Percentiles rank a stretch among this genome's conserved stretches.
Conservation (phyloP, 345 rosid genomes). For the Aquilaria sinensis region DNA sequence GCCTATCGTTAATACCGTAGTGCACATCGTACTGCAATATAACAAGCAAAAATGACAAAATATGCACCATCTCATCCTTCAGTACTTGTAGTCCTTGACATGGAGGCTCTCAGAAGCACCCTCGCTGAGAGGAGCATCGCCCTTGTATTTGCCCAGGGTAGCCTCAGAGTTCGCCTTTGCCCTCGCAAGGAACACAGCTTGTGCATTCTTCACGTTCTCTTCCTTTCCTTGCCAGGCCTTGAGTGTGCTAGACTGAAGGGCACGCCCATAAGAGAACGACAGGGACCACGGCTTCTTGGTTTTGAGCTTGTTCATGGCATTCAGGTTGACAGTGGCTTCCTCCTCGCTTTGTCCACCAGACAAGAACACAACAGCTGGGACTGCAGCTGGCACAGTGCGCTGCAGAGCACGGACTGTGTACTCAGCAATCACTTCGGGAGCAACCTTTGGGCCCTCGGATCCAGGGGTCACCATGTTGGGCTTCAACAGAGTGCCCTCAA, state of each 20-base stretch:
- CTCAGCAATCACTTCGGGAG: conserved; percentile 77
- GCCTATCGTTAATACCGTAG: background rate
- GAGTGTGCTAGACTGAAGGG: conserved; percentile 87
- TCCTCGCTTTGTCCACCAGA: conserved; percentile 94
- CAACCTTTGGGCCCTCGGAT: conserved; percentile 69
- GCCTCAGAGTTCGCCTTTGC: conserved; percentile 94
- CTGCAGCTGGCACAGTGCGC: conserved; percentile 82
- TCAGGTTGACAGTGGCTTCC: conserved; percentile 77
- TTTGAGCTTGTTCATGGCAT: conserved; percentile 79
- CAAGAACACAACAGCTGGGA: conserved; percentile 84
- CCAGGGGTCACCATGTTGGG: conserved; percentile 99
- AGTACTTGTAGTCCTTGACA: conserved; percentile 91
- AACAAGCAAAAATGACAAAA: conserved; percentile 11
- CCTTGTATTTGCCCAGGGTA: conserved; percentile 78
- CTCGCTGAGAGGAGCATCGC: conserved; percentile 52
- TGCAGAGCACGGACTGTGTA: conserved; percentile 68
- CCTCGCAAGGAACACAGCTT: conserved; percentile 48
- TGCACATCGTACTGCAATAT: conserved; percentile 5
- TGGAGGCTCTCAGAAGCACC: conserved; percentile 91
- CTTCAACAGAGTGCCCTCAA: conserved; percentile 87
- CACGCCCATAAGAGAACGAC: conserved; percentile 89
- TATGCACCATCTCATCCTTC: conserved; percentile 7
- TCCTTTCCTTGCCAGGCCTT: conserved; percentile 87
- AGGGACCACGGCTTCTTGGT: conserved; percentile 90
- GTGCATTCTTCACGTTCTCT: conserved; percentile 68